Evolutionary conservation across 2,329 filamentous ascomycete species (phyloP).

Genomic region (Scortechinia acanthostroma): DNA sequence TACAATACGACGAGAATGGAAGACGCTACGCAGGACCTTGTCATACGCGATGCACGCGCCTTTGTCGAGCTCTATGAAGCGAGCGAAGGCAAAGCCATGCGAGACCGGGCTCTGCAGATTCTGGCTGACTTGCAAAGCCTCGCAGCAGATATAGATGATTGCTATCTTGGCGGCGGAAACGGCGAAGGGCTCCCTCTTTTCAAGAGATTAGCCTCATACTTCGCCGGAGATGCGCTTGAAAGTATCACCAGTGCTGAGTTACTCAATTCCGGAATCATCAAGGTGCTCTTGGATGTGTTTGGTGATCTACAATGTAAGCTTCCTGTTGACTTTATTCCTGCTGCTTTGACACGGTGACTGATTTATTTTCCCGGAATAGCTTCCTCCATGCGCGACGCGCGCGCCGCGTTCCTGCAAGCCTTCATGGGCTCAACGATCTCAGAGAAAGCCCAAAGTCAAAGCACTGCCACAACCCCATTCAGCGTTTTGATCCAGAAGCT

Average conservation of each 20-base stretch:
- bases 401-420: constrained; percentile 78
- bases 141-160: constrained; percentile 64
- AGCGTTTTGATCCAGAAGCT: constrained; percentile 87
- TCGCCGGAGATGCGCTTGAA: constrained; percentile 80
- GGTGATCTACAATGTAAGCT: constrained; percentile 65
- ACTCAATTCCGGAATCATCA: constrained; percentile 81
- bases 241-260: constrained; percentile 94
- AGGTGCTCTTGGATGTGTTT: constrained; percentile 75
- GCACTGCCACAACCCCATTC: constrained; percentile 70
- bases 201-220: constrained; percentile 70
- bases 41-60: constrained; percentile 69
- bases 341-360: no score
- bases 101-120: constrained; percentile 72
- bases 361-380: no score
- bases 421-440: constrained; percentile 78
- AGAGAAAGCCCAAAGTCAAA: constrained; percentile 52
- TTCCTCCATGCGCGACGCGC: constrained; percentile 39
- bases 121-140: constrained; percentile 66
- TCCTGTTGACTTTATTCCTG: constrained; percentile 47
- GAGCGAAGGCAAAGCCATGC: constrained; percentile 67
- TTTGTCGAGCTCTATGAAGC: constrained; percentile 81
- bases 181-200: constrained; percentile 63
- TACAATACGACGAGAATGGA: neutral
- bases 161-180: constrained; percentile 52
- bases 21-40: constrained; percentile 60